phyloP scores from a whole-genome alignment of 441 rosid genomes.

The Euphorbia celastroides region DNA sequence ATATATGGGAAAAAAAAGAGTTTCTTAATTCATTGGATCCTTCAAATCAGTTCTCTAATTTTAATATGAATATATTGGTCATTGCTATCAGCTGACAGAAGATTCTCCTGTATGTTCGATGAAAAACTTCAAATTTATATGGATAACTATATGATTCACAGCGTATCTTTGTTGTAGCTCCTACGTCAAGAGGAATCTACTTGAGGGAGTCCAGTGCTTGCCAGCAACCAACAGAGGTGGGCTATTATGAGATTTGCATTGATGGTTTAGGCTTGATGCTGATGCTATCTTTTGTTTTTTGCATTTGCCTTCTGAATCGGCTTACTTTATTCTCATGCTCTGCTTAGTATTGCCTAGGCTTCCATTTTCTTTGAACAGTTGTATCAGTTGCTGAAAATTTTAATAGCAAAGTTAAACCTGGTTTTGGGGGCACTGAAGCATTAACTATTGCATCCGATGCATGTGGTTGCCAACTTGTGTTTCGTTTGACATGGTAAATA shows the following conservation, averaged over 20 bases:
- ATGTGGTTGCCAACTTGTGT: background rate
- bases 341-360: background rate
- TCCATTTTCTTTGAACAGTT: slow-evolving; percentile 1
- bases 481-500: background rate
- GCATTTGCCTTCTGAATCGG: background rate
- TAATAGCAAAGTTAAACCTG: background rate
- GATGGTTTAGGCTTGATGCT: background rate
- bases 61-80: background rate
- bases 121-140: slow-evolving; percentile 2
- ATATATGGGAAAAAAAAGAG: background rate
- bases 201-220: slow-evolving; percentile 78
- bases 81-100: background rate
- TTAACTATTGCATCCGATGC: slow-evolving; percentile 6
- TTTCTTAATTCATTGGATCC: background rate
- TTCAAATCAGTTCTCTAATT: background rate
- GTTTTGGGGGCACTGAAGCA: background rate
- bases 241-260: slow-evolving; percentile 6
- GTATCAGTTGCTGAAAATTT: background rate
- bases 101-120: slow-evolving; percentile 2
- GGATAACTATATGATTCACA: slow-evolving; percentile 11
- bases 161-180: slow-evolving; percentile 33
- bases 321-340: background rate
- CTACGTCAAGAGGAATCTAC: slow-evolving; percentile 80
- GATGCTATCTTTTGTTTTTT: background rate
- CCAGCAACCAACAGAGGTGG: slow-evolving; percentile 77